Percentiles rank a stretch among this genome's conserved stretches.
phyloP scores from a whole-genome alignment of 495 filamentous ascomycete species.

The Apiosordaria backusii region DNA sequence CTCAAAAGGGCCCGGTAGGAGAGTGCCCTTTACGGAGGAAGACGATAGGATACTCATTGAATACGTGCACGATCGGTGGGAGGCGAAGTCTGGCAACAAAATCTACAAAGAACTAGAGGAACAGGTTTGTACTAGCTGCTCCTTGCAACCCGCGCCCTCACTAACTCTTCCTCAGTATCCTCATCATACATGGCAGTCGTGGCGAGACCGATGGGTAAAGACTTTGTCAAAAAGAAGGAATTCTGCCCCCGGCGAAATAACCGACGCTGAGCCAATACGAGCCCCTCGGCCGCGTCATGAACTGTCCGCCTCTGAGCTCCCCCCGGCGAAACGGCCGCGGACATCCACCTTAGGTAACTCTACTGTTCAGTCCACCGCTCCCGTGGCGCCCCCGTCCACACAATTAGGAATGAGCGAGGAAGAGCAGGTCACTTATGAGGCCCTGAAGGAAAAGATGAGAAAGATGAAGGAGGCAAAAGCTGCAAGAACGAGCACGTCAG shows the following conservation, averaged over 20 bases:
- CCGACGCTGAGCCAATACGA: neutral
- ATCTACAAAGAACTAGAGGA: constrained; percentile 35
- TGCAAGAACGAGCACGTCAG: neutral
- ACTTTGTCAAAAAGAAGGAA: neutral
- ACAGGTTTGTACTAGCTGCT: constrained; percentile 14
- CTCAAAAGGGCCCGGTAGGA: neutral
- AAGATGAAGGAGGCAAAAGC: neutral
- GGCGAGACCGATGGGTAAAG: constrained; percentile 33
- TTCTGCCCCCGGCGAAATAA: neutral
- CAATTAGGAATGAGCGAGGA: neutral
- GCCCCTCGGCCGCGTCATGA: constrained; percentile 36
- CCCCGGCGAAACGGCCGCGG: neutral
- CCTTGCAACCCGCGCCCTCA: neutral
- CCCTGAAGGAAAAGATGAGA: neutral
- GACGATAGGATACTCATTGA: constrained; percentile 33
- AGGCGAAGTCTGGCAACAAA: constrained; percentile 18
- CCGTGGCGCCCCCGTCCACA: neutral
- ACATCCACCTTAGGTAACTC: neutral
- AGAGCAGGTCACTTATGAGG: neutral
- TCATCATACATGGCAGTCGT: constrained; percentile 32
- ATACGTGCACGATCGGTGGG: constrained; percentile 17
- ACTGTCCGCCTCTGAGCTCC: neutral
- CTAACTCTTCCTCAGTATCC: constrained; percentile 26
- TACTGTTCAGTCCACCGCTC: neutral
- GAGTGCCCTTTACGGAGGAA: constrained; percentile 28